Conservation (phyloP, 2,329 filamentous ascomycete genomes). For the Coniochaeta pulveracea region DNA sequence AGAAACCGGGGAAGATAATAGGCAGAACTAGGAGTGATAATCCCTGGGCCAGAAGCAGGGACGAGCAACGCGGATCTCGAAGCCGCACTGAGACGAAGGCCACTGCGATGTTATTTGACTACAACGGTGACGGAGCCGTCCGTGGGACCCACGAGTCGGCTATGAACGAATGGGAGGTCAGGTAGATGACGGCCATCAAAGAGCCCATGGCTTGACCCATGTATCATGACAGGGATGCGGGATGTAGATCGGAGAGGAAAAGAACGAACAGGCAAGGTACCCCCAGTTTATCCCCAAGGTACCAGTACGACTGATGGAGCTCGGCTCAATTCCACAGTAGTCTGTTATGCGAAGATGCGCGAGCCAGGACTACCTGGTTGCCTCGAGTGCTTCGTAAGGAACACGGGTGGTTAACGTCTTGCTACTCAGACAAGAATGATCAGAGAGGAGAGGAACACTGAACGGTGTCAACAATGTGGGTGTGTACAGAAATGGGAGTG, state of each 20-base stretch:
- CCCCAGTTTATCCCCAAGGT: too few species aligned
- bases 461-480: too few species aligned
- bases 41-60: not conserved
- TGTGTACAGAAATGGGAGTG: too few species aligned
- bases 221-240: slow-evolving; percentile 1
- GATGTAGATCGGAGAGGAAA: slow-evolving; percentile 3
- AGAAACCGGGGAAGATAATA: too few species aligned
- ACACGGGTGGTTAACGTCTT: too few species aligned
- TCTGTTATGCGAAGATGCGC: too few species aligned
- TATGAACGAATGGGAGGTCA: not conserved
- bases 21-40: too few species aligned
- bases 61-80: slow-evolving; percentile 1
- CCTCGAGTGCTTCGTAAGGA: too few species aligned
- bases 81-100: not conserved
- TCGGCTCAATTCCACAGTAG: slow-evolving; percentile 2
- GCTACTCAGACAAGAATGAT: too few species aligned
- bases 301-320: too few species aligned
- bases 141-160: not conserved
- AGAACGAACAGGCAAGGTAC: slow-evolving; percentile 3
- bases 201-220: not conserved
- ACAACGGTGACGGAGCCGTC: slow-evolving; percentile 1
- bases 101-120: not conserved
- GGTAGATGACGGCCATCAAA: not conserved
- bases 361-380: too few species aligned
- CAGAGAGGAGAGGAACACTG: too few species aligned